A percentile compares a stretch with the other conserved stretches of the same genome.
phyloP scores from a whole-genome alignment of 202 grass and related monocot genomes.

The Digitaria exilis region DNA sequence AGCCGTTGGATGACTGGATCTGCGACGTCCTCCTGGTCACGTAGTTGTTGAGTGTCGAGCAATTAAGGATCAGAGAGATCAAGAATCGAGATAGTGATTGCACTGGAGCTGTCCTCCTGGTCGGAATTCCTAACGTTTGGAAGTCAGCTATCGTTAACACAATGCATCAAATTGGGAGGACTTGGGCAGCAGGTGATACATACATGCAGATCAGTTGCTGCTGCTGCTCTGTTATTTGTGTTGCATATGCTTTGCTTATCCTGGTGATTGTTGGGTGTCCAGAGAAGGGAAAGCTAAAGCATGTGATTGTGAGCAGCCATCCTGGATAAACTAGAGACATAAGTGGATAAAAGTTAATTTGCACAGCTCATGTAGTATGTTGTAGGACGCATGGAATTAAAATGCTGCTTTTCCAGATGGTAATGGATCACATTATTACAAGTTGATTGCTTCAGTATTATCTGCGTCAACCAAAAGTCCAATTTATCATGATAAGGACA shows the following conservation, averaged over 20 bases:
- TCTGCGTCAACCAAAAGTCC: neutral
- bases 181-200: conserved; percentile 12
- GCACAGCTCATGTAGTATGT: neutral
- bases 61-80: conserved; percentile 56
- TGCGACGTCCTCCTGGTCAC: too few relatives aligned
- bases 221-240: conserved; percentile 13
- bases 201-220: conserved; percentile 2
- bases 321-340: conserved; percentile 84
- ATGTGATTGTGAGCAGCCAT: conserved; percentile 64
- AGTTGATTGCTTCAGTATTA: neutral
- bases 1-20: too few relatives aligned
- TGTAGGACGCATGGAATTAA: neutral
- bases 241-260: neutral
- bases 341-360: conserved; percentile 69
- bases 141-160: conserved; percentile 68
- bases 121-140: conserved; percentile 82
- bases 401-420: neutral
- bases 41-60: conserved; percentile 56
- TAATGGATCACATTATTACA: neutral
- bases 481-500: neutral
- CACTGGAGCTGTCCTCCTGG: conserved; percentile 61
- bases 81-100: conserved; percentile 53
- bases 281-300: conserved; percentile 84
- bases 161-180: conserved; percentile 80
- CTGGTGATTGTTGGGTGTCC: conserved; percentile 3